These are phyloP conservation scores for Acorus gramineus DNA, from an alignment of 106 monocot species.

Conservation along the genomic window DNA sequence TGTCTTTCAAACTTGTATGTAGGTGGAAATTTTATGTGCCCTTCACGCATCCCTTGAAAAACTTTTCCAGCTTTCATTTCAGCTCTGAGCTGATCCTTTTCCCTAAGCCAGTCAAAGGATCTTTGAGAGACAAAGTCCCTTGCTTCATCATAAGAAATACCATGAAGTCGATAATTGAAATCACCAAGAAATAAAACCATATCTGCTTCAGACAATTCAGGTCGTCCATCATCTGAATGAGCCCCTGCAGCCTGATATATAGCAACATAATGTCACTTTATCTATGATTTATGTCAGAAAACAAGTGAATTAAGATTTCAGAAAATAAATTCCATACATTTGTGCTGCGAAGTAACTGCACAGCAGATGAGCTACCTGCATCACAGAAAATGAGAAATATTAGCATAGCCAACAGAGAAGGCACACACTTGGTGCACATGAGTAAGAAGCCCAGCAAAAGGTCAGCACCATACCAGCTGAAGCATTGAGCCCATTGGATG, in stretches of 20 bases:
- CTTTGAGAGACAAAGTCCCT: conserved; percentile 59
- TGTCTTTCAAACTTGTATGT: conserved; percentile 76
- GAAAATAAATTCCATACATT: conserved; percentile 19
- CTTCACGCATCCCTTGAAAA: conserved; percentile 79
- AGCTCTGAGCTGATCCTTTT: conserved; percentile 56
- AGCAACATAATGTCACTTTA: neutral
- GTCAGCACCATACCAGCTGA: conserved; percentile 11
- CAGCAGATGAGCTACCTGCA: conserved; percentile 33
- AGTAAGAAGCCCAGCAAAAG: neutral
- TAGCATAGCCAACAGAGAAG: neutral
- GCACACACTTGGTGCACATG: neutral
- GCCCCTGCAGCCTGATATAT: conserved; percentile 14
- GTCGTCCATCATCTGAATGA: conserved; percentile 31
- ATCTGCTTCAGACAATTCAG: conserved; percentile 59
- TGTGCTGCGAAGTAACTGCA: conserved; percentile 25
- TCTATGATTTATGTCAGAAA: neutral
- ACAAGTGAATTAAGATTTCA: neutral
- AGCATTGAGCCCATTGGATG: conserved; percentile 8
- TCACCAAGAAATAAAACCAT: conserved; percentile 70
- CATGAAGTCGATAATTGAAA: conserved; percentile 53
- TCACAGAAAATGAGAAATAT: conserved; percentile 4
- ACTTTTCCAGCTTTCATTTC: conserved; percentile 72
- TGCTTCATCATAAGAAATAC: conserved; percentile 59
- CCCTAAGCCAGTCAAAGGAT: conserved; percentile 60
- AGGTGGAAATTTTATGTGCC: conserved; percentile 55